Evolutionary conservation across 495 filamentous ascomycete genomes (phyloP).

Genomic region (Articulospora tetracladia): DNA sequence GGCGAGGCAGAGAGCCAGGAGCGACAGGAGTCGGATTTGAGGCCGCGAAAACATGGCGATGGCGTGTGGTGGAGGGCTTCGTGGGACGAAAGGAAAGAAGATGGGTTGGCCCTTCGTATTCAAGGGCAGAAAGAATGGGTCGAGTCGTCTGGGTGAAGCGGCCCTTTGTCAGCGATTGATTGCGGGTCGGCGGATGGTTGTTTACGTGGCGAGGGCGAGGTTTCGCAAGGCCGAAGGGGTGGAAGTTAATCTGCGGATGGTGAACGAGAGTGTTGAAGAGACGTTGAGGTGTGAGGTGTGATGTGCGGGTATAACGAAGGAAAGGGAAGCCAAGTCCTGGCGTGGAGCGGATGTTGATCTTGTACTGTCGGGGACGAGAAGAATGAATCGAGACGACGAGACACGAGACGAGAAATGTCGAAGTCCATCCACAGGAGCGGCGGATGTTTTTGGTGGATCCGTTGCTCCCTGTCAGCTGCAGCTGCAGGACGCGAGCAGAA

Average conservation of each 20-base stretch:
- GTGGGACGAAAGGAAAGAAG: neutral
- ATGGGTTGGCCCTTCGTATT: neutral
- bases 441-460: neutral
- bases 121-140: neutral
- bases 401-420: neutral
- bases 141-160: neutral
- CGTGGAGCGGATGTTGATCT: neutral
- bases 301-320: neutral
- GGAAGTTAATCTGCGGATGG: neutral
- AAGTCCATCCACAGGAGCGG: neutral
- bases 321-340: neutral
- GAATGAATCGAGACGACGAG: neutral
- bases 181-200: neutral
- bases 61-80: neutral
- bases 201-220: neutral
- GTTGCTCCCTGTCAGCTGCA: neutral
- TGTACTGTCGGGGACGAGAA: neutral
- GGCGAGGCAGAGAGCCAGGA: slow-evolving; percentile 16
- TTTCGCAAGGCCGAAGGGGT: neutral
- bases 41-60: slow-evolving; percentile 13
- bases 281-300: neutral
- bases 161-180: slow-evolving; percentile 4
- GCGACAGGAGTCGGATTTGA: slow-evolving; percentile 12
- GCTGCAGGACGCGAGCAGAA: neutral
- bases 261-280: neutral